Conservation (phyloP, 805 yeast species). For the Hanseniaspora occidentalis region DNA sequence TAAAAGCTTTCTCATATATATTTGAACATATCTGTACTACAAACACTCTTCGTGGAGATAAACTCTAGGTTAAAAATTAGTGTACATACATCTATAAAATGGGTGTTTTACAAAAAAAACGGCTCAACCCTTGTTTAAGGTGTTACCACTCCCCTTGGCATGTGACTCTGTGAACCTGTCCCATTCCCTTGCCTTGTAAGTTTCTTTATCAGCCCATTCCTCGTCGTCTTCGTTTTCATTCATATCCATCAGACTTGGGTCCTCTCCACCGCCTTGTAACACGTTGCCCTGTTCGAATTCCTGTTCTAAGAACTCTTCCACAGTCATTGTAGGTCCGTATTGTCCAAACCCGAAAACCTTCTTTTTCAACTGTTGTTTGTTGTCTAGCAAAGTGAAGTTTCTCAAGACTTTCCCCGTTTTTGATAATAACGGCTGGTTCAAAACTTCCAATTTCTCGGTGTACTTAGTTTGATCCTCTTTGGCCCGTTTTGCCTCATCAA, state of each 20-base stretch:
- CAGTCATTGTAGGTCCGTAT: constrained; percentile 82
- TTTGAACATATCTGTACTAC: too few relatives aligned
- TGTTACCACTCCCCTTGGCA: constrained; percentile 83
- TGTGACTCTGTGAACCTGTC: constrained; percentile 84
- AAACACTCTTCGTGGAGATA: too few relatives aligned
- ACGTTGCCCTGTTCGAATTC: constrained; percentile 63
- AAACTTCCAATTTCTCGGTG: constrained; percentile 50
- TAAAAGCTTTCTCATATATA: too few relatives aligned
- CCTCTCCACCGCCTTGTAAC: constrained; percentile 30
- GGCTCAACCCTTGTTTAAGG: neutral
- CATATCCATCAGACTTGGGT: constrained; percentile 17
- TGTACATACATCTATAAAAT: neutral
- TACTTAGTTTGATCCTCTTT: constrained; percentile 32
- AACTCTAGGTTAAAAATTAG: too few relatives aligned
- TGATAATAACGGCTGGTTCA: constrained; percentile 42
- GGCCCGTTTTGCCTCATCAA: constrained; percentile 2
- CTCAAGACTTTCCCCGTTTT: constrained; percentile 66
- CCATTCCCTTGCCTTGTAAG: constrained; percentile 76
- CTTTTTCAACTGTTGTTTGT: constrained; percentile 41
- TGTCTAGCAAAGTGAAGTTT: constrained; percentile 68
- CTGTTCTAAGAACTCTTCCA: constrained; percentile 80
- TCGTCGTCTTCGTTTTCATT: constrained; percentile 52
- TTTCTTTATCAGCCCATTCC: constrained; percentile 47
- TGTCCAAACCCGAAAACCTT: constrained; percentile 89
- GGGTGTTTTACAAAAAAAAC: neutral